Evolutionary conservation across 176 grass and related monocot species (phyloP).

Genomic region (Urochloa ruziziensis): DNA sequence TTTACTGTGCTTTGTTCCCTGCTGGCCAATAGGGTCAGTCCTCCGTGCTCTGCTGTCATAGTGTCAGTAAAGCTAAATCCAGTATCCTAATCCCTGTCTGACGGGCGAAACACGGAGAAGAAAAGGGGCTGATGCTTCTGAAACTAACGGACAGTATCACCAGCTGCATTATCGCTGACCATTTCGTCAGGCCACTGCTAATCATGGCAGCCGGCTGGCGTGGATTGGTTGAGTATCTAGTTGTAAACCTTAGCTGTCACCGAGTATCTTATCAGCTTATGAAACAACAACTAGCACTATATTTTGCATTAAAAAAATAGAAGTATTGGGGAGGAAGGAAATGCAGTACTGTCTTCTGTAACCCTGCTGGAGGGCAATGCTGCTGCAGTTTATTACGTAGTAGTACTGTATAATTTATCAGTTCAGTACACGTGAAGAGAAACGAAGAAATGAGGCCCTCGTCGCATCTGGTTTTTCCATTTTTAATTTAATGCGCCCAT

Average conservation of each 20-base stretch:
- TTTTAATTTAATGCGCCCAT: slow-evolving; percentile 6
- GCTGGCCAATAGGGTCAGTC: not conserved
- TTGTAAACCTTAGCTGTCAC: not conserved
- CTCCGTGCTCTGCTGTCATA: not conserved
- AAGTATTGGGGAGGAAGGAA: not conserved
- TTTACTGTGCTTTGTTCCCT: not conserved
- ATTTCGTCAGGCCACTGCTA: not conserved
- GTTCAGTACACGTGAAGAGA: not conserved
- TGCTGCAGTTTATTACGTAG: not conserved
- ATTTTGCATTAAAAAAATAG: not conserved
- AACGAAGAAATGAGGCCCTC: not conserved
- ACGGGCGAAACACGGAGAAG: too few species aligned
- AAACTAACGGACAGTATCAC: not conserved
- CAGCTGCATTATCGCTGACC: not conserved
- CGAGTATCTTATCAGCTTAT: not conserved
- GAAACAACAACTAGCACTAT: not conserved
- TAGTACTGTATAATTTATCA: not conserved
- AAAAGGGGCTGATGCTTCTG: too few species aligned
- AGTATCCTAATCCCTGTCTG: too few species aligned
- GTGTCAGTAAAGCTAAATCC: not conserved
- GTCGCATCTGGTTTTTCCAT: not conserved
- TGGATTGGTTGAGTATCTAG: not conserved
- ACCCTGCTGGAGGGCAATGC: not conserved
- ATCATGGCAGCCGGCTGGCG: not conserved
- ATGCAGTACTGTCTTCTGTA: not conserved